phyloP scores from a whole-genome alignment of 2,329 filamentous ascomycete genomes.

The Colletotrichum spaethianum region DNA sequence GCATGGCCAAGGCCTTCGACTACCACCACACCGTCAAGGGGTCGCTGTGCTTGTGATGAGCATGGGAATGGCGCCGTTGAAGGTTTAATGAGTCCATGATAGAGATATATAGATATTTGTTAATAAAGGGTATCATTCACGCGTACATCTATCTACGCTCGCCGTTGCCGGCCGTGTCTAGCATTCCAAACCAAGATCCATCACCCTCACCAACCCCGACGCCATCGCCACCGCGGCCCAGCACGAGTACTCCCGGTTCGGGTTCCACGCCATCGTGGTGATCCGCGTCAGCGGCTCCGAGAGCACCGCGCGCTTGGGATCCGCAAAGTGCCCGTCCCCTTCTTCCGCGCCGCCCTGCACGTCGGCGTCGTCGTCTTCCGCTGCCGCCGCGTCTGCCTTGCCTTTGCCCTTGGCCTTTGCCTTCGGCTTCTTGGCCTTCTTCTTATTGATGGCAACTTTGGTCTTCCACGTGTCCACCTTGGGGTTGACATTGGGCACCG shows the following conservation, averaged over 20 bases:
- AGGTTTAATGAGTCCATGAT: not conserved
- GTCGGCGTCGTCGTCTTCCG: constrained; percentile 48
- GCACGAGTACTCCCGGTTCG: constrained; percentile 74
- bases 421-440: constrained; percentile 53
- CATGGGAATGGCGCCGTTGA: not conserved
- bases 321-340: constrained; percentile 47
- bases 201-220: constrained; percentile 76
- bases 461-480: constrained; percentile 58
- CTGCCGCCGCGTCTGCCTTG: constrained; percentile 44
- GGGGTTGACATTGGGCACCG: constrained; percentile 65
- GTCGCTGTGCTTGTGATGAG: constrained; percentile 60
- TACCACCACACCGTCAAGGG: constrained; percentile 78
- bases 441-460: constrained; percentile 53
- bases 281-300: constrained; percentile 76
- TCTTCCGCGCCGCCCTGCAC: constrained; percentile 43
- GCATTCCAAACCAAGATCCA: constrained; percentile 73
- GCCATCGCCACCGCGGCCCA: constrained; percentile 78
- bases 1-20: constrained; percentile 88
- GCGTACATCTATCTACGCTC: not conserved
- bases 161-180: constrained; percentile 1
- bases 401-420: constrained; percentile 52
- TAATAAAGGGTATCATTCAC: constrained; percentile 36
- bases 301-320: constrained; percentile 62
- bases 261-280: constrained; percentile 77
- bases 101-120: constrained; percentile 19